Evolutionary conservation across 1,284 basidiomycete genomes (phyloP).

Genomic region (Ustilago trichophora): DNA sequence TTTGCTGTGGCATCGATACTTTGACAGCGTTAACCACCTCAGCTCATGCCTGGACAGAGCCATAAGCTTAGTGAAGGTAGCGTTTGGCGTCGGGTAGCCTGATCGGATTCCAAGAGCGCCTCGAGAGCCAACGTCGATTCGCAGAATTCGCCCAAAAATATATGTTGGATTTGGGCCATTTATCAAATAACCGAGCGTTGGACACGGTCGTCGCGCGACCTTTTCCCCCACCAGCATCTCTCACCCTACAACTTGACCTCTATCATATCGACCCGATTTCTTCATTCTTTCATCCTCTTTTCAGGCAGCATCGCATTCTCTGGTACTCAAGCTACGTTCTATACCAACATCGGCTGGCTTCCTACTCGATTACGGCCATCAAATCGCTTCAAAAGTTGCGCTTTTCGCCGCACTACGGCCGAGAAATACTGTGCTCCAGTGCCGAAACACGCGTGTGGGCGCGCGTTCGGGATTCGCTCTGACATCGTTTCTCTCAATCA

Average conservation of each 20-base stretch:
- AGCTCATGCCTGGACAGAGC: too few relatives aligned
- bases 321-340: conserved; percentile 1
- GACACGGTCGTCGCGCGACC: conserved; percentile 31
- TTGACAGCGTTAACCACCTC: too few relatives aligned
- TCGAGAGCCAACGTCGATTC: too few relatives aligned
- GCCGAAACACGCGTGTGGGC: conserved; percentile 2
- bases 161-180: too few relatives aligned
- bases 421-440: conserved; percentile 11
- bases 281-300: neutral
- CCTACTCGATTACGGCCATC: neutral
- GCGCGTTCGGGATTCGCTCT: neutral
- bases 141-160: too few relatives aligned
- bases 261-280: neutral
- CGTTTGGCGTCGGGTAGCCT: too few relatives aligned
- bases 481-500: neutral
- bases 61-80: too few relatives aligned
- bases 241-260: neutral
- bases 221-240: conserved; percentile 29
- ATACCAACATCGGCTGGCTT: neutral
- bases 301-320: neutral
- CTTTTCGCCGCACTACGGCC: conserved; percentile 20
- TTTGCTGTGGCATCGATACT: too few relatives aligned
- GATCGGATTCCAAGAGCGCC: too few relatives aligned
- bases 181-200: neutral
- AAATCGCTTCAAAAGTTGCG: conserved; percentile 8